phyloP scores from a whole-genome alignment of 1,139 yeast species.

The Scheffersomyces quercinus region DNA sequence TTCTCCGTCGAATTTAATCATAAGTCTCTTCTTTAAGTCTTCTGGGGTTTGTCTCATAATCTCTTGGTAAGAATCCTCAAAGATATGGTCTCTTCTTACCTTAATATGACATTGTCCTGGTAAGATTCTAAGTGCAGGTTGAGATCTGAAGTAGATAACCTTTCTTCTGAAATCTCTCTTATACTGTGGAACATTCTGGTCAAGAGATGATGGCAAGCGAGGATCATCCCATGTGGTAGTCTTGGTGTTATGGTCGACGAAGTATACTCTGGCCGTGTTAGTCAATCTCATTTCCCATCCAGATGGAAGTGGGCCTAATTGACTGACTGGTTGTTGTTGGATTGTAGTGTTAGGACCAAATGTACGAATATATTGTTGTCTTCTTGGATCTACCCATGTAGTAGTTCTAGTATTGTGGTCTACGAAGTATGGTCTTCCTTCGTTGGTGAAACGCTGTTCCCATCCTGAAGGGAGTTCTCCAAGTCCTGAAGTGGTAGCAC shows the following conservation, averaged over 20 bases:
- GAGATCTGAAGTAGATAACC: constrained; percentile 95
- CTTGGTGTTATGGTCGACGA: constrained; percentile 97
- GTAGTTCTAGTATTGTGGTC: constrained; percentile 98
- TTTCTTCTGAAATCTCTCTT: constrained; percentile 98
- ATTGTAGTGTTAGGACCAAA: constrained; percentile 88
- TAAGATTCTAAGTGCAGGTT: constrained; percentile 92
- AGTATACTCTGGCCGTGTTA: constrained; percentile 95
- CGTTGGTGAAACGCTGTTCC: constrained; percentile 98
- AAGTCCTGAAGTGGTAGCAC: constrained; percentile 91
- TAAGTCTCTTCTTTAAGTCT: constrained; percentile 92
- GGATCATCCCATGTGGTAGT: constrained; percentile 99
- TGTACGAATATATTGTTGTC: constrained; percentile 96
- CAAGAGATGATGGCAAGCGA: constrained; percentile 92
- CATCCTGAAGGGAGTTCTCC: constrained; percentile 98
- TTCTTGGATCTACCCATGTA: constrained; percentile 99
- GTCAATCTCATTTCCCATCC: constrained; percentile 99
- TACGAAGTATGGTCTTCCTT: constrained; percentile 96
- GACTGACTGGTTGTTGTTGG: constrained; percentile 98
- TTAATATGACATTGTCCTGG: constrained; percentile 99
- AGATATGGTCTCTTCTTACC: constrained; percentile 93
- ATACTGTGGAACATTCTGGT: constrained; percentile 98
- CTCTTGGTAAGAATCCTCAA: constrained; percentile 97
- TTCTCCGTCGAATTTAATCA: constrained; percentile 98
- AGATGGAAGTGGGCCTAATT: constrained; percentile 94
- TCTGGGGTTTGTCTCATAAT: constrained; percentile 98